Base-by-base conservation (phyloP, 1,139 yeast genomes). In the Geotrichum macrosporum region DNA sequence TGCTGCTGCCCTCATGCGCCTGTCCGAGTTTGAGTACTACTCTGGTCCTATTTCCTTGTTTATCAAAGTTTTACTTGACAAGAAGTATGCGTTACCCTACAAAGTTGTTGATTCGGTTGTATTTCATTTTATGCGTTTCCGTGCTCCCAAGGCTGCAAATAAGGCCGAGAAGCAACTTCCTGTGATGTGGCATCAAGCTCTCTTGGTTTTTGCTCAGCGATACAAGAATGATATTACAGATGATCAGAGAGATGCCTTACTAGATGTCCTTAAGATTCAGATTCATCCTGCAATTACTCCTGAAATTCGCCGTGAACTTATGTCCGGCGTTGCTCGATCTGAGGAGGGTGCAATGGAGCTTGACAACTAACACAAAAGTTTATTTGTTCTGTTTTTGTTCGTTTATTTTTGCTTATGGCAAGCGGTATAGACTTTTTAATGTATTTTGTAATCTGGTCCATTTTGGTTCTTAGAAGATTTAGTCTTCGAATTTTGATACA, bases 161-260 rank as follows among this genome's bases (percentile, higher is more conserved):
- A 64, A 64, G 37, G 66, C 64, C 27, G 71, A 70, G 39, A 71
- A 77, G n/a, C 80, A 84, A n/a, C 73, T 94, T 59, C 97, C 98
- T 4, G 86, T 92, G 12, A 92, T 92, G 36, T 92, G 98, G 97
- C 97, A 94, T 64, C 94, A 92, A 65, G 89, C 96, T 1, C 83
- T 92, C 61, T 73, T 92, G 50, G 83, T 94, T 2, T 94, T 92
- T 72, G 95, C 96, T 36, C 96, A 89, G 70, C 77, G 96, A 55
- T 92, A 92, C 67, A 92, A 92, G 68, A 89, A 92, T 65, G 98
- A 92, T 71, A 86, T 92, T 51, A 92, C 98, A 13, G 95, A 87
- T 59, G 98, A 94, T 64, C 99, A 92, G 72, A 77, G 96, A 63
- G 98, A 92, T 59, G 87, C 89, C 67, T 71, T 92, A 53, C 69